Conservation (phyloP, 768 basidiomycete species). For the Daedalea quercina region DNA sequence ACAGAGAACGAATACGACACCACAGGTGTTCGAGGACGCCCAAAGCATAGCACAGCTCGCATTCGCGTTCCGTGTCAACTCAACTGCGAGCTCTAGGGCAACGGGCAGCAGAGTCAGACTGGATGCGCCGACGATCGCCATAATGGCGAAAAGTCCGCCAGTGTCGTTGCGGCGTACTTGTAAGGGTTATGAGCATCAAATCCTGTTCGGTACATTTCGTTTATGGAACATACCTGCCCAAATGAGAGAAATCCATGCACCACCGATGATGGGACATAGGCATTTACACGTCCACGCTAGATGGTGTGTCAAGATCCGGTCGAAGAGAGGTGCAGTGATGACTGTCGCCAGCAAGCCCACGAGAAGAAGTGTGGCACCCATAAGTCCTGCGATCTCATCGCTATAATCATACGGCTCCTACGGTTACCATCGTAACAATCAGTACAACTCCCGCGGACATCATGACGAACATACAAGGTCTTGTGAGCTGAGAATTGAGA, state of each 20-base stretch:
- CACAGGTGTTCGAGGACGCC: slow-evolving; percentile 68
- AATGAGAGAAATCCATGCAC: slow-evolving; percentile 65
- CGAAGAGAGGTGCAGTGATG: slow-evolving; percentile 67
- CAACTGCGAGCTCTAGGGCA: slow-evolving; percentile 70
- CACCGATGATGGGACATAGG: slow-evolving; percentile 54
- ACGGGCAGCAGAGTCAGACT: slow-evolving; percentile 71
- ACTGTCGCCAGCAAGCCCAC: slow-evolving; percentile 66
- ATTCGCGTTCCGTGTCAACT: slow-evolving; percentile 75
- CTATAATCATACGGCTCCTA: slow-evolving; percentile 76
- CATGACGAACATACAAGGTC: slow-evolving; percentile 45
- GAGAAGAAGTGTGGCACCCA: slow-evolving; percentile 62
- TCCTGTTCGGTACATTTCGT: no score
- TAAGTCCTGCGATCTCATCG: slow-evolving; percentile 52
- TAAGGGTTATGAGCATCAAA: no score
- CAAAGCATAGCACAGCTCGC: slow-evolving; percentile 72
- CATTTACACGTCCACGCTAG: slow-evolving; percentile 54
- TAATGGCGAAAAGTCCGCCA: slow-evolving; percentile 55
- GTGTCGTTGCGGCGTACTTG: slow-evolving; percentile 32
- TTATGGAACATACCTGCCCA: slow-evolving; percentile 62
- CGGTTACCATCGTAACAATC: background rate
- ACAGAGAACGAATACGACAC: slow-evolving; percentile 61
- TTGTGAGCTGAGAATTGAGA: slow-evolving; percentile 61
- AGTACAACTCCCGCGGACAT: no score
- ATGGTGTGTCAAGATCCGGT: slow-evolving; percentile 74
- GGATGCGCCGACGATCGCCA: slow-evolving; percentile 58